Base-by-base conservation (phyloP, 768 basidiomycete species). In the Termitomyces sp. region DNA sequence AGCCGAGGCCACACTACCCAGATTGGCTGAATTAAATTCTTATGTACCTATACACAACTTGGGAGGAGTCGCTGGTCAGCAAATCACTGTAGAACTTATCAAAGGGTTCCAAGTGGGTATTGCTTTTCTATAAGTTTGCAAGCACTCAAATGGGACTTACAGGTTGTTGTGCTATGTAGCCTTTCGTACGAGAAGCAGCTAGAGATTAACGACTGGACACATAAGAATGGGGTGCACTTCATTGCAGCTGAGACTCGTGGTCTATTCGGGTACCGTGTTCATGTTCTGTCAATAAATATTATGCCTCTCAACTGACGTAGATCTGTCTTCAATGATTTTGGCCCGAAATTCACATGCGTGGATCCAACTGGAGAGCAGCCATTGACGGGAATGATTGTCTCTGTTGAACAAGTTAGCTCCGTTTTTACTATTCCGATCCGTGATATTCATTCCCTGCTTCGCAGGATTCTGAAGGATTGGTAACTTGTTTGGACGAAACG, bases 281-380 rank as follows among this genome's bases (percentile, higher is more conserved):
- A 39, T 15, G 51, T 47, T 54, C 27, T 8, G 16, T 31, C 8
- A 12, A 30, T 61, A 27, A 37, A n/a, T 20, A 16, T 18, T 33
- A 11, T 41, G 30, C 46, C 7, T 34, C 34, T 65, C 15, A 54
- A n/a, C 15, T 58, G 41, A 34, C 51, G 20, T 55, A 97, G 95
- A 15, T 88, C 91, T 59, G 88, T 89, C 15, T 99, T 99, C 81
- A 96, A 92, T 70, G 97, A 99, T 73, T 98, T 99, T 65, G 97
- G 97, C 6, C 74, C 87, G 27, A 93, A 92, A 71, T 99, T 98
- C 69, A 88, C 93, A 16, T 95, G 94, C 64, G 91, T 97, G 27
- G 97, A 99, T 69, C 88, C 94, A n/a, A 95, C 92, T n/a, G 97
- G 97, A 18, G 97, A 98, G 74, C 88, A 93, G 63, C 89, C 95